Evolutionary conservation across 2,329 filamentous ascomycete genomes (phyloP).

Genomic region (Fusarium clavum): DNA sequence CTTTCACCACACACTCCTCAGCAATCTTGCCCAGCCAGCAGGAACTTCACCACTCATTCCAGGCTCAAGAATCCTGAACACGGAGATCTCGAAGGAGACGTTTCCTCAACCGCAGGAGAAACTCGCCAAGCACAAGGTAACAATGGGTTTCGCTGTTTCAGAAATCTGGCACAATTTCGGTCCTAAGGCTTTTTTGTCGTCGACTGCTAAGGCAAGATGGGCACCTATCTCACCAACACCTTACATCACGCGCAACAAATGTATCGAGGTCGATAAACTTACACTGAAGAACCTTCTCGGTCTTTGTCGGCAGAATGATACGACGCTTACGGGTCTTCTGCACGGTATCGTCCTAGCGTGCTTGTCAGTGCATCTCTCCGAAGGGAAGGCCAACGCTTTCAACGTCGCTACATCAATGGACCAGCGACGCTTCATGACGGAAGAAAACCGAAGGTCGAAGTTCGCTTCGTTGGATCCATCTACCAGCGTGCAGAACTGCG

Average conservation of each 20-base stretch:
- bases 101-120: constrained; percentile 19
- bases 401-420: constrained; percentile 1
- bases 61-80: background rate
- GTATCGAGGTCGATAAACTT: accelerated
- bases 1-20: background rate
- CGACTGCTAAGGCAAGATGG: background rate
- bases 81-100: background rate
- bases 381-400: background rate
- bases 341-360: background rate
- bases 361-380: background rate
- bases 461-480: background rate
- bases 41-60: background rate
- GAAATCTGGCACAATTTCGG: constrained; percentile 6
- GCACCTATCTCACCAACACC: background rate
- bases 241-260: background rate
- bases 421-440: background rate
- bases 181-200: background rate
- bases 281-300: background rate
- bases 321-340: background rate
- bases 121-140: constrained; percentile 5
- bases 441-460: background rate
- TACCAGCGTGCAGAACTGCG: background rate
- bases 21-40: background rate
- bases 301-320: background rate
- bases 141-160: background rate